Conservation (phyloP, 106 monocot genomes). For the Dendrobium catenatum region DNA sequence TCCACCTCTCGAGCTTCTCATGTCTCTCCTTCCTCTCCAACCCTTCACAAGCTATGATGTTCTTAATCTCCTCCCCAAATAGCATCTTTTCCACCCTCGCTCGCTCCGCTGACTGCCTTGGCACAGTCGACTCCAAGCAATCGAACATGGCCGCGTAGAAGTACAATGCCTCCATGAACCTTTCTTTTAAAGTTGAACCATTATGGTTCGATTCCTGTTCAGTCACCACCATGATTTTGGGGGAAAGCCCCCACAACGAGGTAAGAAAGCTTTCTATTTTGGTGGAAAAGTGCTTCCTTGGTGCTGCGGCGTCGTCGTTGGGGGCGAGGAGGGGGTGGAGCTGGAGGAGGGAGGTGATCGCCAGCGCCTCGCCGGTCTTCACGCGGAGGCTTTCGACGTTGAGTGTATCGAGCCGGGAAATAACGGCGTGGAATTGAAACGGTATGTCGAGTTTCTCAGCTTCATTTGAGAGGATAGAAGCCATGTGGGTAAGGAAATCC, state of each 20-base stretch:
- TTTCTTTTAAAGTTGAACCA: constrained; percentile 15
- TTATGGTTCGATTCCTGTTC: constrained; percentile 56
- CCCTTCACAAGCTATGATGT: constrained; percentile 67
- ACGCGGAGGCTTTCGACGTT: constrained; percentile 25
- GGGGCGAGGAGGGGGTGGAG: constrained; percentile 20
- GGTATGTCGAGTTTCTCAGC: constrained; percentile 37
- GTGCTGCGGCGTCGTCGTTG: background rate
- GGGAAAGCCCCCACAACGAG: constrained; percentile 26
- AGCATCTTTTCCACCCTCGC: constrained; percentile 40
- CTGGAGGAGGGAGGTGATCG: constrained; percentile 26
- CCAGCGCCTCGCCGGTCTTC: constrained; percentile 34
- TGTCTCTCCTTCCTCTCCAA: constrained; percentile 64
- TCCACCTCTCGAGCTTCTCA: constrained; percentile 65
- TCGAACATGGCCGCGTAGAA: constrained; percentile 58
- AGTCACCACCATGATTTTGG: constrained; percentile 40
- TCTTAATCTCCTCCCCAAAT: constrained; percentile 71
- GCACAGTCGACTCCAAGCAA: constrained; percentile 40
- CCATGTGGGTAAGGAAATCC: constrained; percentile 19
- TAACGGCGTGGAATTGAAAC: constrained; percentile 29
- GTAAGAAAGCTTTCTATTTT: constrained; percentile 30
- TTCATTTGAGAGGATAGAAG: constrained; percentile 12
- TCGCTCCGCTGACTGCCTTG: constrained; percentile 35
- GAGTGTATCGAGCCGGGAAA: constrained; percentile 17
- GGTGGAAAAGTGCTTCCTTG: background rate
- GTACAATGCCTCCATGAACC: constrained; percentile 52